A percentile compares a stretch with the other conserved stretches of the same genome.
Evolutionary conservation across 2,329 filamentous ascomycete species (phyloP).

Genomic region (Hortaea werneckii): DNA sequence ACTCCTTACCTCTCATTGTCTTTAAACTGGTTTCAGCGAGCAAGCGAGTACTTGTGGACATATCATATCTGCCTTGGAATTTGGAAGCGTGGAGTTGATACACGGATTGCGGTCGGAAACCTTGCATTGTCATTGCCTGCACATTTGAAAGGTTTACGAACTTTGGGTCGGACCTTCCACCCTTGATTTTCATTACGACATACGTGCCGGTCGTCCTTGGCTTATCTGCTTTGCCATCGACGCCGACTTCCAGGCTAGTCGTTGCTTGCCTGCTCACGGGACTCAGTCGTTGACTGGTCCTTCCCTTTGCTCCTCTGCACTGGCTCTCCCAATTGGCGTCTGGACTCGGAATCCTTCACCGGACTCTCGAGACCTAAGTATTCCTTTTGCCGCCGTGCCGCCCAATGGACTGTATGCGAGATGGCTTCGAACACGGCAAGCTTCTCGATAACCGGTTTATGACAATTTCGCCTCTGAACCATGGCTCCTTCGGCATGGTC

Average conservation of each 20-base stretch:
- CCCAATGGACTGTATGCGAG: constrained; percentile 74
- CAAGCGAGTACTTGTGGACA: constrained; percentile 10
- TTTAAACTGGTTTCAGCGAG: constrained; percentile 19
- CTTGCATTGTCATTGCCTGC: constrained; percentile 1
- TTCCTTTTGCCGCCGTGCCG: not conserved
- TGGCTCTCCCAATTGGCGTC: not conserved
- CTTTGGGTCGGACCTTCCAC: constrained; percentile 5
- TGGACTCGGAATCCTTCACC: not conserved
- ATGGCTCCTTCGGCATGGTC: constrained; percentile 98
- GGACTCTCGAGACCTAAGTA: constrained; percentile 1
- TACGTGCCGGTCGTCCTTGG: not conserved
- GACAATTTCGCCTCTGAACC: constrained; percentile 88
- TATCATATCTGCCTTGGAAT: constrained; percentile 4
- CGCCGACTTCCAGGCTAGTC: not conserved
- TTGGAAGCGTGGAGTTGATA: constrained; percentile 6
- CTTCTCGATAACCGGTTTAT: constrained; percentile 81
- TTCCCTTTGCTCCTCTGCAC: not conserved
- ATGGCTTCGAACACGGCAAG: constrained; percentile 68
- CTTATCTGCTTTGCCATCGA: not conserved
- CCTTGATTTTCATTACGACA: not conserved
- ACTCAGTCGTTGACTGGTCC: not conserved
- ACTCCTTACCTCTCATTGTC: constrained; percentile 35
- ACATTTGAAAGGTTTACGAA: constrained; percentile 7
- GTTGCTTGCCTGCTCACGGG: not conserved
- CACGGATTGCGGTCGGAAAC: not conserved